A percentile compares a stretch with the other conserved stretches of the same genome.
Evolutionary conservation across 2,329 filamentous ascomycete species (phyloP).

Genomic region (Claviceps spartinae): DNA sequence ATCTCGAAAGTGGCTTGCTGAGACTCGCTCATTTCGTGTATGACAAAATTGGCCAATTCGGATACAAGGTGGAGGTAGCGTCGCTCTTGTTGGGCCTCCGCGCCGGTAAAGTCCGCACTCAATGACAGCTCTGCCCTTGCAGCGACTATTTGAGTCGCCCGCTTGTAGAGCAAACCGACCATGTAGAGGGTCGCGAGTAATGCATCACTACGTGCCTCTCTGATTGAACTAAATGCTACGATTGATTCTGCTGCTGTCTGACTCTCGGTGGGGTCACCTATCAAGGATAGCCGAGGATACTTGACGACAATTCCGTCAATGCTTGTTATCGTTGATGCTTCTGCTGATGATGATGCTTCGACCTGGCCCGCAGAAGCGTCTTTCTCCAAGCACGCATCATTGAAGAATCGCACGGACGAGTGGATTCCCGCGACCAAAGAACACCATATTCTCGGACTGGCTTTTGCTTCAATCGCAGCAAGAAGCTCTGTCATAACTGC

Average conservation of each 20-base stretch:
- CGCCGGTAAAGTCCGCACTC: slow-evolving; percentile 18
- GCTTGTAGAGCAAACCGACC: slow-evolving; percentile 27
- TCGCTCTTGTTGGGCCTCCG: slow-evolving; percentile 15
- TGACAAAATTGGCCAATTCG: slow-evolving; percentile 21
- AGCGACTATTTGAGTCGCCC: slow-evolving; percentile 18
- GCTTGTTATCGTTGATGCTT: slow-evolving; percentile 1
- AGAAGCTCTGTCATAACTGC: slow-evolving; percentile 23
- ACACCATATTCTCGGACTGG: slow-evolving; percentile 22
- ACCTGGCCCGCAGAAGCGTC: slow-evolving; percentile 11
- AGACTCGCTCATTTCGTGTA: slow-evolving; percentile 23
- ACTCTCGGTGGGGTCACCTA: slow-evolving; percentile 6
- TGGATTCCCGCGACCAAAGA: slow-evolving; percentile 25
- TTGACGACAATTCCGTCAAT: slow-evolving; percentile 10
- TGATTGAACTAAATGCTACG: slow-evolving; percentile 10
- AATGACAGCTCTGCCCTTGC: slow-evolving; percentile 15
- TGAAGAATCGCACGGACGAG: slow-evolving; percentile 22
- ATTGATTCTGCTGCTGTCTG: not conserved
- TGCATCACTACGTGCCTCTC: slow-evolving; percentile 22
- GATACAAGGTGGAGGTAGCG: slow-evolving; percentile 25
- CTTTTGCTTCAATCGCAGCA: slow-evolving; percentile 20
- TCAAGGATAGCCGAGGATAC: slow-evolving; percentile 16
- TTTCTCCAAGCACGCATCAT: slow-evolving; percentile 24
- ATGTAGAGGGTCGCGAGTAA: slow-evolving; percentile 24
- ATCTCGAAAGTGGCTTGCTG: slow-evolving; percentile 21
- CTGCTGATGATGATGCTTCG: slow-evolving; percentile 6